Conservation (phyloP, 2,329 filamentous ascomycete genomes). For the Colletotrichum sp. region DNA sequence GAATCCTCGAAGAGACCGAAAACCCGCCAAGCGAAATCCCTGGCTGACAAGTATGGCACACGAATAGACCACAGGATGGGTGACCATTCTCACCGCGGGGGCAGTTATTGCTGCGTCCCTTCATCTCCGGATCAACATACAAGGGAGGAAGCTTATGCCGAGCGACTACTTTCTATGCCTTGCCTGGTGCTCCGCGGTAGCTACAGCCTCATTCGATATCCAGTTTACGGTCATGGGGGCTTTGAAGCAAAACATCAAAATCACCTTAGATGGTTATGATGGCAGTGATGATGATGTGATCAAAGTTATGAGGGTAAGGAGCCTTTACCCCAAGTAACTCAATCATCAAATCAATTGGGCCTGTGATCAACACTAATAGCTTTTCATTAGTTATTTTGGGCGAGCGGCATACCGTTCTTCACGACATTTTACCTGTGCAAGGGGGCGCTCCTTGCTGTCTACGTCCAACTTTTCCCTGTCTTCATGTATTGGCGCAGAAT, state of each 20-base stretch:
- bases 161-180: conserved; percentile 16
- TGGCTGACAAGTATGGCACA: background rate
- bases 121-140: conserved; percentile 14
- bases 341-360: no score
- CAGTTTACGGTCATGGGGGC: conserved; percentile 13
- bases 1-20: background rate
- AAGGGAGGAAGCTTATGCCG: background rate
- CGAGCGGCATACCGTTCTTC: conserved; percentile 16
- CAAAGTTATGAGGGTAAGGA: background rate
- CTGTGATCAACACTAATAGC: background rate
- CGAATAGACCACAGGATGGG: conserved; percentile 15
- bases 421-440: conserved; percentile 16
- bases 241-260: conserved; percentile 10
- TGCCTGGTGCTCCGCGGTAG: conserved; percentile 6
- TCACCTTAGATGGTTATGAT: conserved; percentile 4
- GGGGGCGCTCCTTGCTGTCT: conserved; percentile 14
- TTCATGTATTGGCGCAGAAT: conserved; percentile 15
- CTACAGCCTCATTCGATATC: conserved; percentile 14
- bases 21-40: background rate
- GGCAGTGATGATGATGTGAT: background rate
- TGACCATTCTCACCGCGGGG: conserved; percentile 8
- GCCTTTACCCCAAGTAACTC: background rate
- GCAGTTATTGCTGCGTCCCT: conserved; percentile 15
- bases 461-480: conserved; percentile 9
- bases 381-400: conserved; percentile 5